Conservation (phyloP, 768 basidiomycete species). For the Pleurotus cornucopiae region DNA sequence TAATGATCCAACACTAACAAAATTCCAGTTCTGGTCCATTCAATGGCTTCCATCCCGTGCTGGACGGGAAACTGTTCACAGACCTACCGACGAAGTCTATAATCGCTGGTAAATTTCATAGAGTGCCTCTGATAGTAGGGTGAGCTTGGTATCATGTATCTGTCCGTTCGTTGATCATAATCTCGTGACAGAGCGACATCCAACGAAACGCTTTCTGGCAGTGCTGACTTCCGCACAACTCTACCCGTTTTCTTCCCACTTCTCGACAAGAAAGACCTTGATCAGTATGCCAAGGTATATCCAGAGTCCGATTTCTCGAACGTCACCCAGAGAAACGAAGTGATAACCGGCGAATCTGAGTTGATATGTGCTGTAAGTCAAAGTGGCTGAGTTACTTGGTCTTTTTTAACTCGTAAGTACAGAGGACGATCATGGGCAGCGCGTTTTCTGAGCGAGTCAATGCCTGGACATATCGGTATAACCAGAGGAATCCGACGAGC, state of each 20-base stretch:
- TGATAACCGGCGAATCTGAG: constrained; percentile 44
- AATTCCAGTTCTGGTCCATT: constrained; percentile 22
- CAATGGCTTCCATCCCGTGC: constrained; percentile 42
- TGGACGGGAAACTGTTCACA: constrained; percentile 49
- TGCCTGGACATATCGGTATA: constrained; percentile 57
- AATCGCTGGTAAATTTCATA: constrained; percentile 36
- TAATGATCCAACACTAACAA: neutral
- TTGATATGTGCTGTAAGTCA: constrained; percentile 50
- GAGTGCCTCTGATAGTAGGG: constrained; percentile 60
- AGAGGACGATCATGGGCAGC: constrained; percentile 44
- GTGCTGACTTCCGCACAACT: constrained; percentile 30
- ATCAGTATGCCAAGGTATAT: constrained; percentile 36
- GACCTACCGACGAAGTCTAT: constrained; percentile 48
- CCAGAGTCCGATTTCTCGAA: constrained; percentile 40
- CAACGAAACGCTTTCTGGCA: constrained; percentile 52
- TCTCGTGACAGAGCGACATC: constrained; percentile 39
- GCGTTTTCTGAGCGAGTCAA: constrained; percentile 30
- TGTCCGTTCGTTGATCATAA: neutral
- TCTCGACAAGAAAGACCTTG: constrained; percentile 33
- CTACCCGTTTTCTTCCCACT: constrained; percentile 41
- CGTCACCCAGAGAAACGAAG: constrained; percentile 35
- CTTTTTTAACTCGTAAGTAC: neutral
- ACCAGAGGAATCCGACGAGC: constrained; percentile 46
- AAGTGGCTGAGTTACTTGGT: neutral
- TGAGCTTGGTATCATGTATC: constrained; percentile 20